Base-by-base conservation (phyloP, 345 rosid genomes). In the Populus nigra region DNA sequence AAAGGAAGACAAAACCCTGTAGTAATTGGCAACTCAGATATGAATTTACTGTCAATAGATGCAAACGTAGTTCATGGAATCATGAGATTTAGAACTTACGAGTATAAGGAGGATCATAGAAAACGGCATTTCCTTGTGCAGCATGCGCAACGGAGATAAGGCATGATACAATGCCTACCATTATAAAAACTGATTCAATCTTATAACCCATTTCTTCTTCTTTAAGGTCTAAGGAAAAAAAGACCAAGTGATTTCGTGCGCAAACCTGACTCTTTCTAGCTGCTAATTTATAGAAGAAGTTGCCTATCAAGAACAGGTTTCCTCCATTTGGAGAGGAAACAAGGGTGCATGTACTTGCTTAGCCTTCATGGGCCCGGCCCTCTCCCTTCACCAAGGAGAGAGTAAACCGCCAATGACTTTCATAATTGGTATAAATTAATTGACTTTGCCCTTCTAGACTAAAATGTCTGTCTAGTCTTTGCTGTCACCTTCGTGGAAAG, bases 41-140 rank as follows among this genome's bases (percentile, higher is more conserved):
- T 18, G 59, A 50, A 50, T 18, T 6, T 6, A 20, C 7, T 20
- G 59, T 17, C 8, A 50, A 20, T 50, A 18, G n/a, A 50, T 50
- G 59, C 8, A 50, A 2, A 20, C 59, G 18, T 22, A 50, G 59
- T 50, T 5, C 59, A 18, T 1, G 22, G 59, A 50, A 5, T 18
- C 59, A 50, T 50, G 59, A 50, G 22, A 50, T 50, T 50, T 50
- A 50, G 2, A 47, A 61, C 76, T 62, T 38, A 73, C 69, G 76
- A 25, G 69, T 27, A 74, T 65, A 62, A 41, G 39, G 66, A 36
- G 53, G 69, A 3, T 10, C 5, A 22, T 74, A 43, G 57, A 13
- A 74, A 43, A 74, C 62, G 41, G 62, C 77, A 11, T 5, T 43
- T 33, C 77, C 77, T 65, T 74, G 29, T 4, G 70, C 69, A 18